Evolutionary conservation across 108 stramenopile genomes (phyloP).

Genomic region (Aurantiochytrium sp.): DNA sequence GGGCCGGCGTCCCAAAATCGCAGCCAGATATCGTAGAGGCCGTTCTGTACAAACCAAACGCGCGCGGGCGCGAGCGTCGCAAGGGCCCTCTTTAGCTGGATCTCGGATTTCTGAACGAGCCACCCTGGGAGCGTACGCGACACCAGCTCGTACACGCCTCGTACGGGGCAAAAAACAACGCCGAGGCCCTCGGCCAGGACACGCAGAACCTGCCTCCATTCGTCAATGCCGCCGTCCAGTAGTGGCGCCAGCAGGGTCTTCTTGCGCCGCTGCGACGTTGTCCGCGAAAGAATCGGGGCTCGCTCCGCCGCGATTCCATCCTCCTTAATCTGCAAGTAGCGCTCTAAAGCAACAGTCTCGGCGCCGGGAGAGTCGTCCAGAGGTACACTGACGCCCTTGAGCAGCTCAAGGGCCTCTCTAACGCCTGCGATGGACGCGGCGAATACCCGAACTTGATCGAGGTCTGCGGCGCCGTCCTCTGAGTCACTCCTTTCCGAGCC

Average conservation of each 20-base stretch:
- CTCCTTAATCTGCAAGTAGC: background rate
- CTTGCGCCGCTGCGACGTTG: background rate
- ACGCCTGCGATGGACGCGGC: background rate
- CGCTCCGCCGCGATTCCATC: background rate
- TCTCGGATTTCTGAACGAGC: background rate
- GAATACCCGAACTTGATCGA: too few relatives aligned
- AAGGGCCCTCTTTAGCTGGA: background rate
- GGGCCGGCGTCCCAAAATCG: conserved; percentile 9
- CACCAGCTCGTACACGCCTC: background rate
- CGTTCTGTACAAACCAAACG: background rate
- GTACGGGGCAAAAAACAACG: background rate
- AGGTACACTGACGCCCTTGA: background rate
- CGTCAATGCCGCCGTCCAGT: background rate
- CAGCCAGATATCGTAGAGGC: background rate
- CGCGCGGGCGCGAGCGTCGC: background rate
- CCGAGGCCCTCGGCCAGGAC: background rate
- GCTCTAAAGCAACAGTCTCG: background rate
- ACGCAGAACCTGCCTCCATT: background rate
- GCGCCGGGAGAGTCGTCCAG: background rate
- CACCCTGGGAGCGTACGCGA: background rate
- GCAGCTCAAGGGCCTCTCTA: background rate
- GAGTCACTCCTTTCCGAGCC: too few relatives aligned
- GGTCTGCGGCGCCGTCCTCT: too few relatives aligned
- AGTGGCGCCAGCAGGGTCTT: background rate
- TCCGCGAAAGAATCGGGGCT: background rate